A percentile compares a stretch with the other conserved stretches of the same genome.
These are phyloP conservation scores for Backusella mclennaniae DNA, from an alignment of 192 early-diverging fungal species.

Conservation along the genomic window DNA sequence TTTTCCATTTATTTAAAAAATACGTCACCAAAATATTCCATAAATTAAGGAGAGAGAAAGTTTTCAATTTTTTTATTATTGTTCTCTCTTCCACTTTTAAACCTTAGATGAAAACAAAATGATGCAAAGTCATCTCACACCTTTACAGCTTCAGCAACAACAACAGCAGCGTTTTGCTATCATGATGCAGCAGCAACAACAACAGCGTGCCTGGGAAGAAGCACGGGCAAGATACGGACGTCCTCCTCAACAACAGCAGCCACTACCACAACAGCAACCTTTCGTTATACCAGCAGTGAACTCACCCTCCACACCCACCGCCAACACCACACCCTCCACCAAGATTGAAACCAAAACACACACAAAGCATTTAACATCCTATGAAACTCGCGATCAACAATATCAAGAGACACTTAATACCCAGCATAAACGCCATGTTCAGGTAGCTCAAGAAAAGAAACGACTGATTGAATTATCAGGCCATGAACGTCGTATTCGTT, in stretches of 20 bases:
- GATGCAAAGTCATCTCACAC: background rate
- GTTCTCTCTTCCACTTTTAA: background rate
- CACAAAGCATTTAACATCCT: slow-evolving; percentile 33
- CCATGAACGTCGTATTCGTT: slow-evolving; percentile 31
- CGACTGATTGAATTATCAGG: slow-evolving; percentile 35
- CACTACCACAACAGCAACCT: background rate
- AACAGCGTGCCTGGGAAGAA: background rate
- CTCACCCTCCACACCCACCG: background rate
- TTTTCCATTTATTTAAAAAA: background rate
- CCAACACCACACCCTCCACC: background rate
- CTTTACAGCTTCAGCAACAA: background rate
- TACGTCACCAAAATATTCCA: background rate
- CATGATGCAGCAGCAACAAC: background rate
- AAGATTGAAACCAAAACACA: slow-evolving; percentile 9
- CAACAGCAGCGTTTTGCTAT: background rate
- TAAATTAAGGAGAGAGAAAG: too few species aligned
- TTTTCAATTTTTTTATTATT: background rate
- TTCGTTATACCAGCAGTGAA: background rate
- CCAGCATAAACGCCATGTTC: slow-evolving; percentile 46
- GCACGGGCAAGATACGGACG: background rate
- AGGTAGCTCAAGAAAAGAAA: slow-evolving; percentile 44
- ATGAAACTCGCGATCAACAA: slow-evolving; percentile 41
- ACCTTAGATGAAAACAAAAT: background rate
- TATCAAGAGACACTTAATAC: slow-evolving; percentile 51
- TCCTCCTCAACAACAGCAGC: background rate